Base-by-base conservation (phyloP, 2,329 filamentous ascomycete species). In the Aspergillus sp. region DNA sequence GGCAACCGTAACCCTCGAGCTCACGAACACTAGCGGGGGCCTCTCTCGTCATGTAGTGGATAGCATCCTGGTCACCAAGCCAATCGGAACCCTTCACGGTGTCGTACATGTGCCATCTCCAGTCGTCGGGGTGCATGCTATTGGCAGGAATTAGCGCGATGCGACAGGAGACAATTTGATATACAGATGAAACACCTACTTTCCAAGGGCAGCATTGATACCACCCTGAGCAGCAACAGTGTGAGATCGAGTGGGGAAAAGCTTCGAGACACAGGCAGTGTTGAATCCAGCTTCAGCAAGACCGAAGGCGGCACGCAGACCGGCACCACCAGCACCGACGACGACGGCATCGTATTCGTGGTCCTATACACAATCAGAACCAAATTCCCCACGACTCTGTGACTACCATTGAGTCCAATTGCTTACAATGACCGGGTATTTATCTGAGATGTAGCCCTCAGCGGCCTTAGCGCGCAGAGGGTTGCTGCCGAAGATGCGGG, bases 51-150 rank as follows among this genome's bases (percentile, higher is more conserved):
- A 97, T 97, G 82, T 97, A 97, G 80, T 97, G 93, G 73, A 97
- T 97, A 64, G 93, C 93, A 75, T 97, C 93, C 79, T 97, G 93
- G 78, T 97, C 93, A 77, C 93, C 93, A 51, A 97, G 86, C 93
- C 93, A 97, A 82, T 97, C 93, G 65, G 91, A 96, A 65, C 93
- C 93, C 83, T 97, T 97, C 74, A 97, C 93, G 43, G 93, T 97
- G 77, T 97, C 93, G 83, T 97, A 97, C 93, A 97, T 97, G 81
- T 97, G 93, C 93, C 93, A 97, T 83, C 92, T 88, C 93, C 93
- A 97, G 81, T 97, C 92, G 72, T 97, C 93, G 82, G 93, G 86
- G 83, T 96, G 92, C 93, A 97, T 97, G 81, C 96, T 96, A 57
- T 64, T 11, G 13, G 56, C 24, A 43, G 15, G 20, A 20, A 57